Evolutionary conservation across 495 filamentous ascomycete genomes (phyloP).

Genomic region (Podospora pseudoanserina): DNA sequence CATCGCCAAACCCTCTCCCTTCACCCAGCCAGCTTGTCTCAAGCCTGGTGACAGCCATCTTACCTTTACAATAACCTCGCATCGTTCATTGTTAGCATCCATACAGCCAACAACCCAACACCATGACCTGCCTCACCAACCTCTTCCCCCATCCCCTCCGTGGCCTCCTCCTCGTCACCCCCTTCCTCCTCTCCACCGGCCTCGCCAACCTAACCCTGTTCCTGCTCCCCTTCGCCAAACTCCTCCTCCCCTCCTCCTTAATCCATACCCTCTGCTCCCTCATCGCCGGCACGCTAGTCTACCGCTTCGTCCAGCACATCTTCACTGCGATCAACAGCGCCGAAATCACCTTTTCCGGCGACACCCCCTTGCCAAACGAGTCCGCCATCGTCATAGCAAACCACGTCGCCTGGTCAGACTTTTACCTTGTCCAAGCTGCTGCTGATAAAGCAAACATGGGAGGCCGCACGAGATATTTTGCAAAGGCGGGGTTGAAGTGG

Average conservation of each 20-base stretch:
- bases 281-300: conserved; percentile 45
- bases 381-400: conserved; percentile 56
- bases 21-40: neutral
- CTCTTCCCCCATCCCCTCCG: conserved; percentile 27
- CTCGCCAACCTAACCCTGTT: neutral
- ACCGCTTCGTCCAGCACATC: conserved; percentile 51
- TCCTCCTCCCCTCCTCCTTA: conserved; percentile 21
- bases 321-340: conserved; percentile 50
- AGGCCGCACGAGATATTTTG: conserved; percentile 55
- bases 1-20: neutral
- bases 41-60: neutral
- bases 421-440: conserved; percentile 58
- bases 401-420: conserved; percentile 57
- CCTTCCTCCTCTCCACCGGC: neutral
- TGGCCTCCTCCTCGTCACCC: neutral
- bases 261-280: conserved; percentile 49
- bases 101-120: neutral
- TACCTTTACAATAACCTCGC: neutral
- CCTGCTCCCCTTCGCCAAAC: neutral
- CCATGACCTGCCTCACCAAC: neutral
- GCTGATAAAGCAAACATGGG: conserved; percentile 53
- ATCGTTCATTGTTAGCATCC: neutral
- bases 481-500: conserved; percentile 51
- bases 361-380: conserved; percentile 44
- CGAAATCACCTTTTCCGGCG: conserved; percentile 48